These are phyloP conservation scores for Alopecurus myosuroides DNA, from an alignment of 176 grass and related monocot genomes.

Conservation along the genomic window DNA sequence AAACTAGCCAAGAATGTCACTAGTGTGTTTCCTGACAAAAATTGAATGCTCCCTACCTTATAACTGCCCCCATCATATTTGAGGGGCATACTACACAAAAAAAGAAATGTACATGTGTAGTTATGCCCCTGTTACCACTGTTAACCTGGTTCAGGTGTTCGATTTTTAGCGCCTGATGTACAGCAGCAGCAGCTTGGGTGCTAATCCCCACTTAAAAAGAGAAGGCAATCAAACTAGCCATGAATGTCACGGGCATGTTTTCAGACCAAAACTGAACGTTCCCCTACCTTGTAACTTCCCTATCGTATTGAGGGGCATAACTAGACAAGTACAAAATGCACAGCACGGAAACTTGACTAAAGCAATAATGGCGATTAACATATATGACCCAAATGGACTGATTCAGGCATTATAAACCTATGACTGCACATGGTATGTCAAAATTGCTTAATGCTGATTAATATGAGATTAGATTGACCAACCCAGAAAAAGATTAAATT, in stretches of 20 bases:
- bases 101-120: no score
- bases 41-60: neutral
- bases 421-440: neutral
- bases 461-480: neutral
- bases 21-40: neutral
- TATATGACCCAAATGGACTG: neutral
- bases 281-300: neutral
- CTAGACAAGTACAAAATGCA: neutral
- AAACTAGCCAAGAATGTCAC: neutral
- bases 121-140: no score
- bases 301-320: neutral
- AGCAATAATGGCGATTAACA: neutral
- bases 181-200: neutral
- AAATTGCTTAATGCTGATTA: neutral
- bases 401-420: neutral
- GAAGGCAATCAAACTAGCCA: neutral
- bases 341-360: neutral
- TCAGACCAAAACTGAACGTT: neutral
- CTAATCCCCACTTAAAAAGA: neutral
- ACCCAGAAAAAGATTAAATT: neutral
- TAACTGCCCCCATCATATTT: neutral
- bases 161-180: neutral
- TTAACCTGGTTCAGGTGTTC: neutral
- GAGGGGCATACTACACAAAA: neutral
- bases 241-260: neutral